Percentiles rank a stretch among this genome's conserved stretches.
These are phyloP conservation scores for Hymenoscyphus albidus DNA, from an alignment of 2,329 filamentous ascomycete species.

Conservation along the genomic window DNA sequence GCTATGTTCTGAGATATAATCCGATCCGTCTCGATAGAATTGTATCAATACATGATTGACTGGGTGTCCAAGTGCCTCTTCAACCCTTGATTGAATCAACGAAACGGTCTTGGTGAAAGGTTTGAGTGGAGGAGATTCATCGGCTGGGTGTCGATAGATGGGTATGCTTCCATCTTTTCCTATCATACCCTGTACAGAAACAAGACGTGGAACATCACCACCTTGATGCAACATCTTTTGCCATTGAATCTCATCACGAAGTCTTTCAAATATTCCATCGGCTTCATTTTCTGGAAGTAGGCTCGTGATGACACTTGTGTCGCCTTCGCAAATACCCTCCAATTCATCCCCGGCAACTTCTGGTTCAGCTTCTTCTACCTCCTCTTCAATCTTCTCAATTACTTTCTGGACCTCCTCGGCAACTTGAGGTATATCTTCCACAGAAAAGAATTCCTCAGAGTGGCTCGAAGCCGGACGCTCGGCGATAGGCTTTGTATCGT, in stretches of 20 bases:
- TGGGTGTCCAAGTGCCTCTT: conserved; percentile 69
- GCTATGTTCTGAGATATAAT: conserved; percentile 94
- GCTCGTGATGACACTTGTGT: conserved; percentile 70
- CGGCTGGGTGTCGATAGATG: conserved; percentile 91
- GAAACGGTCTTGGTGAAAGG: conserved; percentile 72
- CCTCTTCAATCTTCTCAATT: neutral
- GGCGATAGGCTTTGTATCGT: neutral
- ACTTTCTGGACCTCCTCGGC: neutral
- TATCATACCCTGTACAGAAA: conserved; percentile 80
- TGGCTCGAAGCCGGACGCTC: conserved; percentile 1
- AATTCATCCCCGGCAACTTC: neutral
- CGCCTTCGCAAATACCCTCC: conserved; percentile 66
- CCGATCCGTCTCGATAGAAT: conserved; percentile 80
- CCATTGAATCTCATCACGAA: conserved; percentile 78
- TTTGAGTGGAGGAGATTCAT: conserved; percentile 75
- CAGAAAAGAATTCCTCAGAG: neutral
- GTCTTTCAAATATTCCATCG: conserved; percentile 61
- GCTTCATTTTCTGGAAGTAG: conserved; percentile 58
- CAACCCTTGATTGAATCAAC: conserved; percentile 63
- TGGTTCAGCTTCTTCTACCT: neutral
- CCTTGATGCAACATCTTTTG: conserved; percentile 89
- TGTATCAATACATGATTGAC: conserved; percentile 94
- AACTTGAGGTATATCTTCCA: neutral
- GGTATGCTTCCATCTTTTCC: conserved; percentile 69
- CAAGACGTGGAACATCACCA: conserved; percentile 84